phyloP scores from a whole-genome alignment of 2,329 filamentous ascomycete species.

The Alternaria sp. region DNA sequence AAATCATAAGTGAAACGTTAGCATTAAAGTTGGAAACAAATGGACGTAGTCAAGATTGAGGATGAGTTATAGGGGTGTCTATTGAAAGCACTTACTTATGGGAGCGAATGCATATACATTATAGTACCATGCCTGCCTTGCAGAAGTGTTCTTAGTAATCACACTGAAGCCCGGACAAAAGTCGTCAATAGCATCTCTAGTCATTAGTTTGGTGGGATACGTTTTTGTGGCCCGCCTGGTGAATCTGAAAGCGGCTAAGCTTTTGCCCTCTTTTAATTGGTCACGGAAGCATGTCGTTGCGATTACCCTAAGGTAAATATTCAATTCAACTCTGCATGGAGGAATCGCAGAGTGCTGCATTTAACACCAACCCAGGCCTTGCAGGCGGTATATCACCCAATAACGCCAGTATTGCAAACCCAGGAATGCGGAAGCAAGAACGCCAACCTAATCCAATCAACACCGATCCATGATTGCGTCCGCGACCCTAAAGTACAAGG shows the following conservation, averaged over 20 bases:
- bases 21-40: not conserved
- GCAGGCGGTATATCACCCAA: conserved; percentile 17
- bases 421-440: not conserved
- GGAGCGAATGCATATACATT: not conserved
- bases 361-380: conserved; percentile 8
- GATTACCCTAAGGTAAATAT: not conserved
- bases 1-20: not conserved
- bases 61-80: not conserved
- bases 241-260: not conserved
- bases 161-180: not conserved
- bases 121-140: not conserved
- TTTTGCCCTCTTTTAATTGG: not conserved
- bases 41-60: not conserved
- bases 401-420: conserved; percentile 11
- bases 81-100: not conserved
- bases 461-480: conserved; percentile 4
- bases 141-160: not conserved
- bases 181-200: not conserved
- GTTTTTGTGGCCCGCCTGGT: not conserved
- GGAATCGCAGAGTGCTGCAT: conserved; percentile 6
- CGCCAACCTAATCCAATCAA: conserved; percentile 3
- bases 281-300: not conserved
- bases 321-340: conserved; percentile 10
- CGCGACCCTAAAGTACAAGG: conserved; percentile 10
- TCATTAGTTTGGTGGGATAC: not conserved